Percentiles rank a stretch among this genome's conserved stretches.
Conservation (phyloP, 345 rosid species). For the Brassica incana region DNA sequence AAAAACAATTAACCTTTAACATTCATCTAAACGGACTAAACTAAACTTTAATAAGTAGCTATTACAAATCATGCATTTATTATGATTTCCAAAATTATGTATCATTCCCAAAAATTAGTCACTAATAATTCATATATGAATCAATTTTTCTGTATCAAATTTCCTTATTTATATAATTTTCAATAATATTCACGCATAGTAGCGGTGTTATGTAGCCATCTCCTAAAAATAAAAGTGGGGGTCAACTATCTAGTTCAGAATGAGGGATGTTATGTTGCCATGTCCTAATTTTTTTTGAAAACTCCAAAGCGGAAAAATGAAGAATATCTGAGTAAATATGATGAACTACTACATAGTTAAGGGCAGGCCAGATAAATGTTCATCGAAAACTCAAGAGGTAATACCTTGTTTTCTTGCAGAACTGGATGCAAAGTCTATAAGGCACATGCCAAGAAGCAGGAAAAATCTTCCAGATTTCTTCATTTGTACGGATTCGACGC, state of each 20-base stretch:
- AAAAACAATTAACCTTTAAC: background rate
- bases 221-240: background rate
- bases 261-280: background rate
- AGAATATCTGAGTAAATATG: background rate
- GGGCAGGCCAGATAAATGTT: conserved; percentile 6
- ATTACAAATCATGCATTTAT: background rate
- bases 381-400: background rate
- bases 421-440: conserved; percentile 87
- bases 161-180: background rate
- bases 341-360: background rate
- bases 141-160: background rate
- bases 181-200: background rate
- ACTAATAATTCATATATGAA: no score
- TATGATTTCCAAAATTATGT: background rate
- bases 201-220: background rate
- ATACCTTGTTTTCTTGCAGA: conserved; percentile 95
- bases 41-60: background rate
- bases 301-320: background rate
- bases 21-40: background rate
- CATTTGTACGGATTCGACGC: conserved; percentile 93
- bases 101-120: no score
- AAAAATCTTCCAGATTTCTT: conserved; percentile 95
- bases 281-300: no score
- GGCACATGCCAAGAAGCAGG: conserved; percentile 98
- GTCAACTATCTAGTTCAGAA: background rate